Evolutionary conservation across 345 rosid genomes (phyloP).

Genomic region (Aquilaria yunnanensis): DNA sequence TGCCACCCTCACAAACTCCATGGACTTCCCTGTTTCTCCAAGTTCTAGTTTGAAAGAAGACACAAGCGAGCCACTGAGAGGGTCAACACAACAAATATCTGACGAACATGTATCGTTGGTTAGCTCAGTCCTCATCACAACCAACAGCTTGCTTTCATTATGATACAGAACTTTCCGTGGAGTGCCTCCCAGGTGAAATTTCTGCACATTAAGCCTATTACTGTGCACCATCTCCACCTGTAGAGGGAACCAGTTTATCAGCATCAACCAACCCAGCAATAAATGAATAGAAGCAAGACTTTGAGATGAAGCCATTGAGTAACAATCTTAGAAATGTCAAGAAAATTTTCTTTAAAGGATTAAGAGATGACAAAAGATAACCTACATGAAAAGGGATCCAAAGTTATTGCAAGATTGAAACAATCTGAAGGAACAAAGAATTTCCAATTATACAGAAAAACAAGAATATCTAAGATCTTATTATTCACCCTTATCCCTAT

Average conservation of each 20-base stretch:
- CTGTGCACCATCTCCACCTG: slow-evolving; percentile 96
- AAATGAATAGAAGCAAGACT: background rate
- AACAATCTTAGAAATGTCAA: background rate
- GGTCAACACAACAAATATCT: slow-evolving; percentile 89
- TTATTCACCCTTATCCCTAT: too few species aligned
- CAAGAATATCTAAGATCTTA: too few species aligned
- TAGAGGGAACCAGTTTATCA: slow-evolving; percentile 16
- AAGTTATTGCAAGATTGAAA: too few species aligned
- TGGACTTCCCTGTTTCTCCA: slow-evolving; percentile 89
- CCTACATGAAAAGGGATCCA: too few species aligned
- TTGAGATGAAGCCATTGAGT: too few species aligned
- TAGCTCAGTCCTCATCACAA: slow-evolving; percentile 93
- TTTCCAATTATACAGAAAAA: too few species aligned
- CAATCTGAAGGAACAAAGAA: too few species aligned
- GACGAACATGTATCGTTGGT: slow-evolving; percentile 50
- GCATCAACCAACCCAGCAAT: slow-evolving; percentile 16
- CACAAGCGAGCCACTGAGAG: slow-evolving; percentile 66
- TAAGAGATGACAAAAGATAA: too few species aligned
- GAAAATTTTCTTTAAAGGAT: too few species aligned
- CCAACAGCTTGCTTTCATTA: slow-evolving; percentile 68
- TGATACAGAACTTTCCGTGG: slow-evolving; percentile 92
- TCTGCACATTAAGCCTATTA: slow-evolving; percentile 87
- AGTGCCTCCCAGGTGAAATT: slow-evolving; percentile 93
- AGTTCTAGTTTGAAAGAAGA: slow-evolving; percentile 65
- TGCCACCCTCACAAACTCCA: slow-evolving; percentile 85